Conservation (phyloP, 768 basidiomycete genomes). For the Russula brevipes region DNA sequence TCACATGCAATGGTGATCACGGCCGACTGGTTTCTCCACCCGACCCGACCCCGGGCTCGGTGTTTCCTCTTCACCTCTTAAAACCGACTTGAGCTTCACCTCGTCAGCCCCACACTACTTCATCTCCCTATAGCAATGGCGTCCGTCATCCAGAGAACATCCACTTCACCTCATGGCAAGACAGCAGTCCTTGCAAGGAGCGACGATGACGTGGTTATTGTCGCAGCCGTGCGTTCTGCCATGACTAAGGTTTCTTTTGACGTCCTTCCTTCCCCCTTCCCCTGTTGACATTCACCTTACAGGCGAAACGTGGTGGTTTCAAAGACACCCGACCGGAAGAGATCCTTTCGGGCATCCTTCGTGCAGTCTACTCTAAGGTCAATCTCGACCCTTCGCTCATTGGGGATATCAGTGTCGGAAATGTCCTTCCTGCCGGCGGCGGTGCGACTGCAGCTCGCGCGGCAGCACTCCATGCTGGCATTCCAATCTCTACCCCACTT, state of each 20-base stretch:
- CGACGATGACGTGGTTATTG: constrained; percentile 87
- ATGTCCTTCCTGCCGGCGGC: constrained; percentile 82
- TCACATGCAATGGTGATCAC: constrained; percentile 3
- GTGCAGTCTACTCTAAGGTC: constrained; percentile 62
- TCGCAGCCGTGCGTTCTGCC: constrained; percentile 83
- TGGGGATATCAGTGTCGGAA: constrained; percentile 81
- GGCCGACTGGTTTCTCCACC: too few species aligned
- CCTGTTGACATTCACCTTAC: constrained; percentile 6
- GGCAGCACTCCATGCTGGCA: constrained; percentile 81
- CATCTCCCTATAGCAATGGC: constrained; percentile 18
- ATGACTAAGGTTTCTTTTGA: constrained; percentile 68
- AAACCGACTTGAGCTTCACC: neutral
- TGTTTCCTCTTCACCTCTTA: neutral
- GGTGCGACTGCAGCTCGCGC: constrained; percentile 80
- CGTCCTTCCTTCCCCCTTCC: constrained; percentile 6
- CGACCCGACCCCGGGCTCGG: too few species aligned
- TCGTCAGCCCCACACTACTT: neutral
- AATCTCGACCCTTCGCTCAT: constrained; percentile 76
- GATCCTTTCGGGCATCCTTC: constrained; percentile 69
- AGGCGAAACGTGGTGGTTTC: constrained; percentile 85
- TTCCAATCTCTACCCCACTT: constrained; percentile 67
- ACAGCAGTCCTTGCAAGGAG: constrained; percentile 50
- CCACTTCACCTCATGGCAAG: constrained; percentile 23
- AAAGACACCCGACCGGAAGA: constrained; percentile 86
- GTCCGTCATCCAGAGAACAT: constrained; percentile 27